phyloP scores from a whole-genome alignment of 2,329 filamentous ascomycete species.

The Proliferodiscus dingleyae region DNA sequence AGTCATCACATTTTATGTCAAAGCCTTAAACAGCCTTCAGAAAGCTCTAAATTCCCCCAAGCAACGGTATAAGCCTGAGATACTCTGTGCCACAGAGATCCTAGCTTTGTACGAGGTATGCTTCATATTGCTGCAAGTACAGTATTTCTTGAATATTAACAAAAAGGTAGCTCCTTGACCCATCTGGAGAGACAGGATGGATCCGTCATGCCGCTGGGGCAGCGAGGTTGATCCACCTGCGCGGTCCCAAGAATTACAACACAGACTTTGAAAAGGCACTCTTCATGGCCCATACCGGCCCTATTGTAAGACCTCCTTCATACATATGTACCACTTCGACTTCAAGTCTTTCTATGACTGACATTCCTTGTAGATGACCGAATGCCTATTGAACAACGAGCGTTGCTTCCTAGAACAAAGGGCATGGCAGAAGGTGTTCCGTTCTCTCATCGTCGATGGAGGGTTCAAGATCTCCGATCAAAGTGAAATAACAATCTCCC shows the following conservation, averaged over 20 bases:
- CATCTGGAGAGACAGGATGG: constrained; percentile 28
- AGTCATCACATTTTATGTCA: constrained; percentile 22
- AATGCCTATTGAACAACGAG: constrained; percentile 20
- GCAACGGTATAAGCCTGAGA: constrained; percentile 20
- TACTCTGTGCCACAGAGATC: constrained; percentile 26
- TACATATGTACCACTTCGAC: not conserved
- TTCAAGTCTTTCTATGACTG: not conserved
- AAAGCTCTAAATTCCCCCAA: constrained; percentile 21
- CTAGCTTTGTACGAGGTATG: constrained; percentile 24
- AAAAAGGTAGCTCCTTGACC: constrained; percentile 29
- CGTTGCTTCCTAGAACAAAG: constrained; percentile 22
- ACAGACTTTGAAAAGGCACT: constrained; percentile 35
- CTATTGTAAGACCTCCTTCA: constrained; percentile 22
- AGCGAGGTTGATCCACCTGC: constrained; percentile 29
- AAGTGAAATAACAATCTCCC: constrained; percentile 19
- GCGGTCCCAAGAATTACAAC: constrained; percentile 28
- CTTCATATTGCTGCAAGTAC: constrained; percentile 14
- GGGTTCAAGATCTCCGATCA: constrained; percentile 17
- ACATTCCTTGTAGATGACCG: constrained; percentile 18
- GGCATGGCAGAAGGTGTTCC: constrained; percentile 20
- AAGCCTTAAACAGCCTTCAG: constrained; percentile 21
- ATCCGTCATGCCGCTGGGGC: constrained; percentile 32
- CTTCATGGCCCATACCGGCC: constrained; percentile 32
- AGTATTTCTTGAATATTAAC: constrained; percentile 9
- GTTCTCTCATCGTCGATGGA: constrained; percentile 17